Conservation (phyloP, 176 grass and related monocot genomes). For the Eragrostis curvula region DNA sequence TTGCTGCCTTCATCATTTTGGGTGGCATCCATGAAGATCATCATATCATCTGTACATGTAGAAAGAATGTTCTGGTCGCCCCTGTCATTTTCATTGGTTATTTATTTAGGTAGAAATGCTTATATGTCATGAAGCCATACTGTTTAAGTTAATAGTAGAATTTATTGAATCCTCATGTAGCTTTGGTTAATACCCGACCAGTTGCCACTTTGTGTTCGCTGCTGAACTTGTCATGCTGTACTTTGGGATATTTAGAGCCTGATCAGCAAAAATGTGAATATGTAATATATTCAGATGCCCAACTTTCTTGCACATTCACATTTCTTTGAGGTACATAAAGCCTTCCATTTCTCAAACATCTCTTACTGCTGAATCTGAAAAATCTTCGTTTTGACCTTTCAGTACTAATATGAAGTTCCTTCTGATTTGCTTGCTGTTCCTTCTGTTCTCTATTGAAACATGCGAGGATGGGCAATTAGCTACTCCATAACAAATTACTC, state of each 20-base stretch:
- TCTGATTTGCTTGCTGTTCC: not conserved
- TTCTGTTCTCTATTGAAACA: not conserved
- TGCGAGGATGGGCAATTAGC: not conserved
- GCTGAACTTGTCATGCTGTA: not conserved
- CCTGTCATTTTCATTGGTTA: slow-evolving; percentile 24
- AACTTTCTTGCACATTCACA: not conserved
- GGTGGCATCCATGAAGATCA: not conserved
- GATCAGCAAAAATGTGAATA: slow-evolving; percentile 22
- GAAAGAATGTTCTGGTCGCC: not conserved
- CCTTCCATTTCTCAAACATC: not conserved
- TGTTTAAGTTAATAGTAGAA: slow-evolving; percentile 8
- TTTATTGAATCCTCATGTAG: slow-evolving; percentile 2
- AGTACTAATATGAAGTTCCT: not conserved
- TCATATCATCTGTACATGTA: slow-evolving; percentile 41
- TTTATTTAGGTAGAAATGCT: slow-evolving; percentile 34
- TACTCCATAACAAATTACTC: not conserved
- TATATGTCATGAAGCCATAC: not conserved
- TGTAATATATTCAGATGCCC: slow-evolving; percentile 11
- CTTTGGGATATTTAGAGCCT: not conserved
- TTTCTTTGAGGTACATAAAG: not conserved
- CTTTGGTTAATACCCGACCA: not conserved
- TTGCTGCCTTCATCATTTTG: slow-evolving; percentile 2
- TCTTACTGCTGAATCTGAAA: not conserved
- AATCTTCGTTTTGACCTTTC: not conserved
- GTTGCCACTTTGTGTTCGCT: not conserved